A percentile compares a stretch with the other conserved stretches of the same genome.
Conservation (phyloP, 2,329 filamentous ascomycete species). For the Mycosphaerella arachidis region DNA sequence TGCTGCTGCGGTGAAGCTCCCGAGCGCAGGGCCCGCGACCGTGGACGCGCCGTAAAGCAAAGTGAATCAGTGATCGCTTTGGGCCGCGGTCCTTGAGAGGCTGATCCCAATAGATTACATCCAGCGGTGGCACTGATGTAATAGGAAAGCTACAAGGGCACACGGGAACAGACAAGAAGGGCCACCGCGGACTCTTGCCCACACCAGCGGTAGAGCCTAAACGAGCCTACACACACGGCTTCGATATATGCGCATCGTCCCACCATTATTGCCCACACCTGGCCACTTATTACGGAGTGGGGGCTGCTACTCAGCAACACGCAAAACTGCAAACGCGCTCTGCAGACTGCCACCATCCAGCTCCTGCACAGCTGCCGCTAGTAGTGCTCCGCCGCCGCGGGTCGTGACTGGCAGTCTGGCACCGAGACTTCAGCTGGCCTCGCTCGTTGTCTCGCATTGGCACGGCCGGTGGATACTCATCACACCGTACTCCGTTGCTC, state of each 20-base stretch:
- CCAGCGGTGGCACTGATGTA: slow-evolving; percentile 15
- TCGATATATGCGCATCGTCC: background rate
- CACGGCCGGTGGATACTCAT: background rate
- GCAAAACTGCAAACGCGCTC: background rate
- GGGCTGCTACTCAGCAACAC: background rate
- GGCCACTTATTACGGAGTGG: background rate
- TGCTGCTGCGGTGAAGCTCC: slow-evolving; percentile 9
- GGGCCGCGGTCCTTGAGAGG: slow-evolving; percentile 12
- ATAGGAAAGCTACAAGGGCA: slow-evolving; percentile 13
- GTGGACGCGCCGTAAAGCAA: slow-evolving; percentile 11
- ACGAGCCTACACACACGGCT: background rate
- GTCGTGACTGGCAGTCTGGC: background rate
- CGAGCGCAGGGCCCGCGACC: slow-evolving; percentile 13
- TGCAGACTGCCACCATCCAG: background rate
- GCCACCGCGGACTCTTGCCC: slow-evolving; percentile 5
- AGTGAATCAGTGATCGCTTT: slow-evolving; percentile 16
- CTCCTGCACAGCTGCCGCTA: background rate
- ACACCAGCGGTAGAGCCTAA: slow-evolving; percentile 11
- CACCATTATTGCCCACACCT: background rate
- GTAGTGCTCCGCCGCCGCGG: background rate
- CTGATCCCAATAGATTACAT: slow-evolving; percentile 20
- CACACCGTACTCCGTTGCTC: background rate
- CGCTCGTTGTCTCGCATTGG: background rate
- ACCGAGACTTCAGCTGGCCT: background rate
- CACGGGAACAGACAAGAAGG: background rate